Base-by-base conservation (phyloP, 257 asterid genomes). In the Scutellaria galericulata region DNA sequence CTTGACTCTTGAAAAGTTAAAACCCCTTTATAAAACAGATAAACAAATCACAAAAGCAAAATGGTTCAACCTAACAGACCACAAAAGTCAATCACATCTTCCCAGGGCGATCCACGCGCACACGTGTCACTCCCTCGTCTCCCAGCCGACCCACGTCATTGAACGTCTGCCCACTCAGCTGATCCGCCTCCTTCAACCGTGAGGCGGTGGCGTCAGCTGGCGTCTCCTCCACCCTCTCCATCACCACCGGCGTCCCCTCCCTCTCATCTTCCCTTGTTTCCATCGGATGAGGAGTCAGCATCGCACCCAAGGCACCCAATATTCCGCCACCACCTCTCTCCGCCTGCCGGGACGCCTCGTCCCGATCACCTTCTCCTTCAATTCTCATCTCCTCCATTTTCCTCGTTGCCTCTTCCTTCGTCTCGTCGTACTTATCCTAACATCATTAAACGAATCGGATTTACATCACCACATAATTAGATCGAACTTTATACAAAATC, bases 371-470 rank as follows among this genome's bases (percentile, higher is more conserved):
- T 61, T 79, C 83, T 1, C 78, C 82, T 66, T 70, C 78, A 0
- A 85, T 82, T 42, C 66, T 85, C 87, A 85, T 12, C n/a, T 84
- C 97, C 0, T 84, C 87, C 88, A 83, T 86, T 80, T 80, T 86
- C 10, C 79, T 61, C 27, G 80, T 78, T 0, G 90, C 83, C 64
- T 84, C 91, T n/a, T 86, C 93, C 79, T 81, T 87, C 0, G 73
- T 75, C 9, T 62, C 84, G 10, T 86, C 64, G 18, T 83, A 83
- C 41, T 82, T 83, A 9, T 55, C 95, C 96, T 89, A 52, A 67
- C 4, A 64, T 9, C 1, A 2, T 44, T 3, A 14, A 10, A 40
- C 2, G n/a, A 61, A 39, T 40, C 20, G 2, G 2, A 5, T 1
- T 31, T 3, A 14, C 35, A 11, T 35, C 5, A 14, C 37, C 59